Evolutionary conservation across 192 early-diverging fungal species (phyloP), one percentile per base, ranked within the genome.

Genomic region (Entomortierella parvispora): DNA sequence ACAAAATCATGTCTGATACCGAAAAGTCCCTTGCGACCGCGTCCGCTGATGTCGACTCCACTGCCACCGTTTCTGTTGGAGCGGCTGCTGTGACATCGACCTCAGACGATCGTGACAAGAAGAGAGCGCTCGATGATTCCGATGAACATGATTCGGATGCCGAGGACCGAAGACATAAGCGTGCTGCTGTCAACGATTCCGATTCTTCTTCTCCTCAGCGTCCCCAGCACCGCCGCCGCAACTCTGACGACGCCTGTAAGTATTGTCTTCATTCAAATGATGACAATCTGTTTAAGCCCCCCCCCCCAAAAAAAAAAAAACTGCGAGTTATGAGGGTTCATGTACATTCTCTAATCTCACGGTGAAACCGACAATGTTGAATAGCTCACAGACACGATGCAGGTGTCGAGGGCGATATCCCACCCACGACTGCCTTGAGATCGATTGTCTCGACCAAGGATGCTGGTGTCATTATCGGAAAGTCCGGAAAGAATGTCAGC

Each of bases 391-490:
- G 65, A 58, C 65, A 62, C 14, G 81, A 84, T 32, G 58, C 33
- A n/a, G n/a, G n/a, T 31, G 71, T 56, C 29, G 76, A 79, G 15
- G 53, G 77, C 50, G 69, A 56, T 50, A 71, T 69, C 33, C 71
- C 68, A 34, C 81, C 71, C 17, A 74, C 81, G 25, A 82, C 83
- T 29, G 80, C 85, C 5, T 69, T 90, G 56, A 81, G 89, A 3
- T 82, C 89, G 7, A 66, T 90, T 48, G 85, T 90, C 1, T 84
- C 81, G n/a, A 90, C 89, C 29, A 90, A 90, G 54, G 89, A 90
- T 66, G 93, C 93, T 17, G 93, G 93, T 71, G 90, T 95, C n/a
- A 92, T 95, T 53, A 95, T 95, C 62, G 93, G 93, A 22, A 92
- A 94, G 81, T 88, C 88, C 59, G 97, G 97, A 29, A 89, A 89